A percentile compares a stretch with the other conserved stretches of the same genome.
These are phyloP conservation scores for Psilocybe cyanescens DNA, from an alignment of 768 basidiomycete genomes.

Conservation along the genomic window DNA sequence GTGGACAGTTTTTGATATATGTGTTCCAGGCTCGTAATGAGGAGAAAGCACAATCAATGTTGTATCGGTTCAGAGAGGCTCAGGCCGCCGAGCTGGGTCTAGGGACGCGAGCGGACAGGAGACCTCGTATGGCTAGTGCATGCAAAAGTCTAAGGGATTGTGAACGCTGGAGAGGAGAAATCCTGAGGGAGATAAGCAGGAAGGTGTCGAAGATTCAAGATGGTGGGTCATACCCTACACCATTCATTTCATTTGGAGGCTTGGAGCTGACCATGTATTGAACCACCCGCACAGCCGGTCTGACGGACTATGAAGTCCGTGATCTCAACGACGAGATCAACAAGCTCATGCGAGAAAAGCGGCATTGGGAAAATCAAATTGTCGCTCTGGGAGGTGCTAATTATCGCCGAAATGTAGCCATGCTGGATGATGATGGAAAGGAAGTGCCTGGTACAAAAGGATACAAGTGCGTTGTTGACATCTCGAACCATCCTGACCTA, in stretches of 20 bases:
- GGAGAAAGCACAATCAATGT: slow-evolving; percentile 96
- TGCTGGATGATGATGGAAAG: slow-evolving; percentile 93
- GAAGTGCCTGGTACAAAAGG: slow-evolving; percentile 99
- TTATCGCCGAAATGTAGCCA: slow-evolving; percentile 90
- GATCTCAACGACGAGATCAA: slow-evolving; percentile 99
- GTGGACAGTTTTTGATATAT: background rate
- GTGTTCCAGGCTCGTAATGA: slow-evolving; percentile 86
- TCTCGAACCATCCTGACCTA: background rate
- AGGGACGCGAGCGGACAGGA: slow-evolving; percentile 79
- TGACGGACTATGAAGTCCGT: slow-evolving; percentile 94
- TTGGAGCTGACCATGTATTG: background rate
- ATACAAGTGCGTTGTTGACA: slow-evolving; percentile 74
- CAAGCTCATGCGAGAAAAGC: slow-evolving; percentile 90
- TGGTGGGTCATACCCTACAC: slow-evolving; percentile 47
- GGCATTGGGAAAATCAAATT: slow-evolving; percentile 98
- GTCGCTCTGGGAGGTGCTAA: slow-evolving; percentile 96
- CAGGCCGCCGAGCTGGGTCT: slow-evolving; percentile 96
- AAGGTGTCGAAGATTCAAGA: slow-evolving; percentile 99
- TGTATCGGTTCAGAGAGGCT: slow-evolving; percentile 94
- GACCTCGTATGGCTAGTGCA: slow-evolving; percentile 89
- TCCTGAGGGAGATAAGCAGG: slow-evolving; percentile 89
- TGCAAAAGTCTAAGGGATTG: slow-evolving; percentile 93
- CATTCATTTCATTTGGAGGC: background rate
- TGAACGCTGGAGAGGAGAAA: slow-evolving; percentile 96
- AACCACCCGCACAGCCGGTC: slow-evolving; percentile 61